Evolutionary conservation across 192 early-diverging fungal species (phyloP), one percentile per base, ranked within the genome.

Genomic region (Chytriomyces confervae): DNA sequence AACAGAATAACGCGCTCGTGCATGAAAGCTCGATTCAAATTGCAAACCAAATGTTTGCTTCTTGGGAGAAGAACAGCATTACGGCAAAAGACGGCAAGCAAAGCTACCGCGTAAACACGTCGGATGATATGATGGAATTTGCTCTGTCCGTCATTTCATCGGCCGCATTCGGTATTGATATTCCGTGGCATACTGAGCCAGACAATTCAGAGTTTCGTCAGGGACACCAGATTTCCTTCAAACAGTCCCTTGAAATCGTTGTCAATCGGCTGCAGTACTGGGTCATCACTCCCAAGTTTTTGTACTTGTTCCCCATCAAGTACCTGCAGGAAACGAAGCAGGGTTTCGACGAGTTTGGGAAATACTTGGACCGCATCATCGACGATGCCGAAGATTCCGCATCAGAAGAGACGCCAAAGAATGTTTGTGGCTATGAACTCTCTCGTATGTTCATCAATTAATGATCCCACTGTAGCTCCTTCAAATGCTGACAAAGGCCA

Each of bases 1-100:
- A 83, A 66, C 23, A 60, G 27, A 77, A 83, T 66, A 83, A 78
- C 60, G 51, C 48, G 29, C 48, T 73, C 60, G 82, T 83, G 1
- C 75, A 68, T 46, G 47, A 62, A 6, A 24, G 24, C 16, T 68
- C 76, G 29, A 29, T 57, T 6, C 29, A 23, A 4, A 23, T 69
- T 48, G 65, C 48, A 10, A 13, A 82, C n/a, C 44, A 70, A 3
- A 69, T 82, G 77, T 70, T 82, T 50, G 49, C 23, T 6, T 48
- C 64, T 13, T 79, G 81, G 77, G 61, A 77, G 6, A 65, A 47
- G 36, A 65, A 13, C 24, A 6, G 13, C 6, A 29, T n/a, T 46
- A 11, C 51, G 7, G 50, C 62, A 62, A 45, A n/a, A 27, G 46
- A 68, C 46, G 62, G 45, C n/a, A 65, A 66, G 49, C 18, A 47